Base-by-base conservation (phyloP, 441 rosid species). In the Gossypium trilobum region DNA sequence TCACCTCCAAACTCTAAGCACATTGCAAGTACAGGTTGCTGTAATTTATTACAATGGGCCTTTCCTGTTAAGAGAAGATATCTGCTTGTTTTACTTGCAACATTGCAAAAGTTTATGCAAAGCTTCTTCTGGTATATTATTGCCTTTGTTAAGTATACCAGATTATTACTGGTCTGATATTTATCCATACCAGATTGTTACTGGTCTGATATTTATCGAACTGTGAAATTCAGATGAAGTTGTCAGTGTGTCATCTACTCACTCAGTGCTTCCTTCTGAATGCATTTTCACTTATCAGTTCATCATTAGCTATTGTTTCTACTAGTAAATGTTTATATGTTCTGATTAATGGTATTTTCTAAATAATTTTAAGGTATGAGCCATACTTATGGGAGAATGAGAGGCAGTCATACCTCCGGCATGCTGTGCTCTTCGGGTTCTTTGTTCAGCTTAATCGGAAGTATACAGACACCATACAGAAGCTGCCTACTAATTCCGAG, bases 391-490 rank as follows among this genome's bases (percentile, higher is more conserved):
- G 97, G 96, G 99, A 88, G 83, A 95, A 92, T 76, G 96, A 88
- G 83, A 91, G 81, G 79, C 98, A 91, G 78, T 85, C 96, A 17
- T 95, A 95, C 78, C 83, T 91, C 55, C 87, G 92, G 50, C 96
- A 93, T 83, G 97, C 99, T 74, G 98, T 95, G 70, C 93, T 95
- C 78, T 95, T 92, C 79, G 99, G 98, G 68, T 93, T 93, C 84
- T 93, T 95, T 81, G 95, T 95, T 85, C 99, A 95, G 77, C 89
- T 95, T 73, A 91, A 89, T 78, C 88, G 99, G 71, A 83, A 88
- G 88, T 91, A 95, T 73, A 87, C 89, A 59, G 93, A 90, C 78
- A 84, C 96, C 0, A 79, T 81, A 61, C 99, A 95, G 86, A 95
- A 91, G 75, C 85, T 93, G 75, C 91, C 99, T 9, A 83, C 89